Evolutionary conservation across 441 rosid species (phyloP).

Genomic region (Gossypium trilobum): DNA sequence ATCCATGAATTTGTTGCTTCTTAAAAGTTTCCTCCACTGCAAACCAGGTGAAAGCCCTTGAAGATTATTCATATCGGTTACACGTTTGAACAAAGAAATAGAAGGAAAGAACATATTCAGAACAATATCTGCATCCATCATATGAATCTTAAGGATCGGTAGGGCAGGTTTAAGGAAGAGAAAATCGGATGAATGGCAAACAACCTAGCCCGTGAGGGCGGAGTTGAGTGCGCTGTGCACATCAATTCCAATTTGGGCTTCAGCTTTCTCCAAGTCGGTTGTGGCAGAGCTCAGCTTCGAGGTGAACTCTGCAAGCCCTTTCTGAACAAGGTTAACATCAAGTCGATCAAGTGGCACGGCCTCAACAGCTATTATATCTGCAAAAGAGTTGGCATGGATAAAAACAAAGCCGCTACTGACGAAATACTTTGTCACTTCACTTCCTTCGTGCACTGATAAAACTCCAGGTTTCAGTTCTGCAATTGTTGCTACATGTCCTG

Average conservation of each 20-base stretch:
- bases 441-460: conserved; percentile 50
- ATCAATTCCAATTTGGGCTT: conserved; percentile 59
- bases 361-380: conserved; percentile 45
- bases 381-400: conserved; percentile 46
- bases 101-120: neutral
- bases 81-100: neutral
- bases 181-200: neutral
- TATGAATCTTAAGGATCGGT: neutral
- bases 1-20: neutral
- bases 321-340: conserved; percentile 37
- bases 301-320: conserved; percentile 52
- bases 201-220: conserved; percentile 36
- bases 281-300: conserved; percentile 47
- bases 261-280: conserved; percentile 52
- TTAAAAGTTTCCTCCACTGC: conserved; percentile 1
- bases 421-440: conserved; percentile 34
- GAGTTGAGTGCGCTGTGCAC: conserved; percentile 44
- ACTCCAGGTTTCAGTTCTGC: conserved; percentile 56
- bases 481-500: conserved; percentile 53
- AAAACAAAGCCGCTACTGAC: conserved; percentile 55
- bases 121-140: neutral
- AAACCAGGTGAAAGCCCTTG: neutral
- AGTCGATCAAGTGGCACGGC: conserved; percentile 46
- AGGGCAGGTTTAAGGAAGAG: neutral
- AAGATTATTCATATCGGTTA: conserved; percentile 12